Conservation (phyloP, 1,284 basidiomycete genomes). For the Chiua sp. region DNA sequence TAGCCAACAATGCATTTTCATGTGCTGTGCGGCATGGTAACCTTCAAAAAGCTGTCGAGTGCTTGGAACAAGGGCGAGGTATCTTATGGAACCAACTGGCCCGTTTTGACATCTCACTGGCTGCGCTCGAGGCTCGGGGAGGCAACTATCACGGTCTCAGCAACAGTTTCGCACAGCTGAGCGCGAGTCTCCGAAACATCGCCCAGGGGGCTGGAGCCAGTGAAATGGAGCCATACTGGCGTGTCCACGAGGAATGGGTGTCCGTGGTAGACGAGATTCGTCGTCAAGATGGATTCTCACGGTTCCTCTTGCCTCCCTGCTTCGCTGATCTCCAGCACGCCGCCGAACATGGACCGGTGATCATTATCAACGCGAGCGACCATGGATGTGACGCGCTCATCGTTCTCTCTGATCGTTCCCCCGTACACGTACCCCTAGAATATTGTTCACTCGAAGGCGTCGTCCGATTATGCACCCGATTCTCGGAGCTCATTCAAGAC, state of each 20-base stretch:
- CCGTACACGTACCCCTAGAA: slow-evolving; percentile 12
- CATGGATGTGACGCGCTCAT: slow-evolving; percentile 33
- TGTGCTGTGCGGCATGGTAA: no score
- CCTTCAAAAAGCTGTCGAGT: no score
- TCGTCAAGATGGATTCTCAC: slow-evolving; percentile 21
- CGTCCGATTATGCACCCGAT: background rate
- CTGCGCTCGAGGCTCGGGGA: no score
- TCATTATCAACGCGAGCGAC: slow-evolving; percentile 34
- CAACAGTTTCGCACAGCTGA: background rate
- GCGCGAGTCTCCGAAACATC: background rate
- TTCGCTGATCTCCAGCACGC: slow-evolving; percentile 29
- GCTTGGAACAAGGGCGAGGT: no score
- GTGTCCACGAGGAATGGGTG: background rate
- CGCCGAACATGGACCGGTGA: slow-evolving; percentile 36
- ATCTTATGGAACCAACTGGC: no score
- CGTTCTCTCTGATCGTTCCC: slow-evolving; percentile 8
- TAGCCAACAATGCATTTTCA: background rate
- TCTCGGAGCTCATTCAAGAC: background rate
- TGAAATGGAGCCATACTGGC: background rate
- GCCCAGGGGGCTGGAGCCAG: background rate
- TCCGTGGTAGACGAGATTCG: slow-evolving; percentile 23
- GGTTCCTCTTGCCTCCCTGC: slow-evolving; percentile 26
- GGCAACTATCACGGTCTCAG: no score
- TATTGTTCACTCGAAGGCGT: background rate
- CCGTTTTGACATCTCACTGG: no score